phyloP scores from a whole-genome alignment of 805 yeast genomes.

The Pichia gijzeniarum region DNA sequence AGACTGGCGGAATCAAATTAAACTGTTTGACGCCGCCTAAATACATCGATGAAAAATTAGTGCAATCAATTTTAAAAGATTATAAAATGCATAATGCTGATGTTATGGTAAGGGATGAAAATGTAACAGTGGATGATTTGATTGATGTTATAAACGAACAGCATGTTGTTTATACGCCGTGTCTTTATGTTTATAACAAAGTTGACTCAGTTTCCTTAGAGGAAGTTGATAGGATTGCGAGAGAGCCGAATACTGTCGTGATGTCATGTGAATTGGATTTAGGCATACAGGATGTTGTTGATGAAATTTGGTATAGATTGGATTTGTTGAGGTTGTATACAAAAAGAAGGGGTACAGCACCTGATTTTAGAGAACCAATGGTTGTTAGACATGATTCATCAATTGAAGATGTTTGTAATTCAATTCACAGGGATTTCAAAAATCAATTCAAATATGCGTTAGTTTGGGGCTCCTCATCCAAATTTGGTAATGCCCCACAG shows the following conservation, averaged over 20 bases:
- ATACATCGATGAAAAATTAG: constrained; percentile 72
- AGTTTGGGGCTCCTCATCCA: constrained; percentile 95
- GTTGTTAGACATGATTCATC: constrained; percentile 79
- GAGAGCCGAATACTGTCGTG: constrained; percentile 88
- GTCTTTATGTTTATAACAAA: constrained; percentile 91
- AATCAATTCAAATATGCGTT: constrained; percentile 88
- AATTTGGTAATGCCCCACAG: constrained; percentile 79
- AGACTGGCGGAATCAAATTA: constrained; percentile 87
- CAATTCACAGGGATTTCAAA: constrained; percentile 88
- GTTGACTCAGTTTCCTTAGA: constrained; percentile 92
- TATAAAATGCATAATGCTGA: constrained; percentile 91
- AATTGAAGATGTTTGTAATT: constrained; percentile 82
- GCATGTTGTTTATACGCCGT: constrained; percentile 83
- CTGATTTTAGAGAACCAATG: constrained; percentile 83
- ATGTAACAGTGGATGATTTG: constrained; percentile 85
- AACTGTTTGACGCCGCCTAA: constrained; percentile 78
- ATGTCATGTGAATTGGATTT: constrained; percentile 87
- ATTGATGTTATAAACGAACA: constrained; percentile 86
- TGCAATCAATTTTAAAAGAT: constrained; percentile 71
- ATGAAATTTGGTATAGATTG: constrained; percentile 88
- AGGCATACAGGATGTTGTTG: constrained; percentile 82
- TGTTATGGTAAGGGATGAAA: constrained; percentile 81
- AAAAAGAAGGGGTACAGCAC: constrained; percentile 75
- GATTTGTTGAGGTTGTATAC: constrained; percentile 78
- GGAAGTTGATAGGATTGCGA: constrained; percentile 87